Evolutionary conservation across 345 rosid species (phyloP), one percentile per base, ranked within the genome.

Genomic region (Arabidopsis suecica): DNA sequence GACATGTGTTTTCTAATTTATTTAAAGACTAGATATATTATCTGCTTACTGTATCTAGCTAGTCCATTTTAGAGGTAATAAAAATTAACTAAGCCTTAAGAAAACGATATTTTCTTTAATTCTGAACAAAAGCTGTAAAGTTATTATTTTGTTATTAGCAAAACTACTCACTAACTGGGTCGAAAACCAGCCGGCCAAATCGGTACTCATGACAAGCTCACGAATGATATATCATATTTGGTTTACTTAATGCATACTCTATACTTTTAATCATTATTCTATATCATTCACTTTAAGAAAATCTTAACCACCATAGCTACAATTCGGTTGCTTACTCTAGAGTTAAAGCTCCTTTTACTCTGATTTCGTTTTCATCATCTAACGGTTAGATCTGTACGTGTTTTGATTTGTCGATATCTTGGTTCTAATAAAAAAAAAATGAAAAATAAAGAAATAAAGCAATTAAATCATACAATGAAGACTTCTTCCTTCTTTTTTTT

Each of bases 271-370:
- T n/a, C 18, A 47, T 55, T 34, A 34, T 57, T 55, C 3, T 53
- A 36, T 73, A 54, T 33, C 32, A 33, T 6, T 34, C 56, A 69
- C 34, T 64, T 63, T 73, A 20, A 25, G 20, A 62, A 32, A 5
- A 33, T 54, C n/a, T 20, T 25, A 72, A 57, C 59, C 33, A 74
- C 71, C 78, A 55, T 34, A n/a, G 20, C 71, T 45, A 74, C 55
- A 68, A 44, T 76, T 68, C 64, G 61, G 64, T 70, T 77, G 80
- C 80, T 77, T 70, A 47, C 54, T 37, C 72, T 45, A 36, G 44
- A 38, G 40, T 42, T 62, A 63, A 69, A 70, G 45, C 38, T 38
- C 54, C 14, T 33, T 76, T 51, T 33, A 18, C 45, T 13, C 25
- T 50, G 25, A 16, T 30, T 61, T 33, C 38, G 5, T 68, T 33